phyloP scores from a whole-genome alignment of 352 stramenopile genomes.

The Globisporangium uncinulatum region DNA sequence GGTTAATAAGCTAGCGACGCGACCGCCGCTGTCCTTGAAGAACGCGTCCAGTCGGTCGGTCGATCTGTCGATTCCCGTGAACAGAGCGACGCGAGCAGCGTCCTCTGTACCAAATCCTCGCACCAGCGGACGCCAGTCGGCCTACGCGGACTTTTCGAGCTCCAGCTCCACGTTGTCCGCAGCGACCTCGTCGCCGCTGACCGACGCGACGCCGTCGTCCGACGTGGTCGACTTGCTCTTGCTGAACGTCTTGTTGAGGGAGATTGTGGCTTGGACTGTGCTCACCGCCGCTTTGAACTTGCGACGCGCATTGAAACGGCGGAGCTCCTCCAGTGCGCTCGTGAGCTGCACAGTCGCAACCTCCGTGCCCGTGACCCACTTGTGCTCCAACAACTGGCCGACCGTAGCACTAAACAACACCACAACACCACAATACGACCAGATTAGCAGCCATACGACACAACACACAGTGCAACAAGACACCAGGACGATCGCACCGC shows the following conservation, averaged over 20 bases:
- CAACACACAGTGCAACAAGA: background rate
- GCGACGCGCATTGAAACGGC: conserved; percentile 92
- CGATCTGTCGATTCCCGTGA: too few species aligned
- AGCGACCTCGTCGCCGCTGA: conserved; percentile 8
- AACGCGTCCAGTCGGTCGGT: too few species aligned
- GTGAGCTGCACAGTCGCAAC: conserved; percentile 87
- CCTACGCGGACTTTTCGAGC: conserved; percentile 15
- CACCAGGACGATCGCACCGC: conserved; percentile 31
- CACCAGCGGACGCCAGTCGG: background rate
- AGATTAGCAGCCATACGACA: background rate
- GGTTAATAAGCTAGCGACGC: too few species aligned
- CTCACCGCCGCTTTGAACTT: conserved; percentile 94
- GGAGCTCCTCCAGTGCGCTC: conserved; percentile 89
- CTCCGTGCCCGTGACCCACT: conserved; percentile 87
- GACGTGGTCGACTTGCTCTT: conserved; percentile 33
- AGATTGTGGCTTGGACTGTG: conserved; percentile 71
- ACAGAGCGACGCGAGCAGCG: too few species aligned
- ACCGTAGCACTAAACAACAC: conserved; percentile 56
- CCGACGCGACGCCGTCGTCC: conserved; percentile 5
- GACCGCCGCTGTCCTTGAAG: background rate
- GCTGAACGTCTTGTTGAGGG: conserved; percentile 74
- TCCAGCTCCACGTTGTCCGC: conserved; percentile 22
- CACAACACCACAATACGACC: background rate
- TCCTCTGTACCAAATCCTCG: too few species aligned
- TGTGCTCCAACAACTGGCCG: conserved; percentile 81